phyloP scores from a whole-genome alignment of 1,284 basidiomycete genomes.

The Schizopora paradoxa region DNA sequence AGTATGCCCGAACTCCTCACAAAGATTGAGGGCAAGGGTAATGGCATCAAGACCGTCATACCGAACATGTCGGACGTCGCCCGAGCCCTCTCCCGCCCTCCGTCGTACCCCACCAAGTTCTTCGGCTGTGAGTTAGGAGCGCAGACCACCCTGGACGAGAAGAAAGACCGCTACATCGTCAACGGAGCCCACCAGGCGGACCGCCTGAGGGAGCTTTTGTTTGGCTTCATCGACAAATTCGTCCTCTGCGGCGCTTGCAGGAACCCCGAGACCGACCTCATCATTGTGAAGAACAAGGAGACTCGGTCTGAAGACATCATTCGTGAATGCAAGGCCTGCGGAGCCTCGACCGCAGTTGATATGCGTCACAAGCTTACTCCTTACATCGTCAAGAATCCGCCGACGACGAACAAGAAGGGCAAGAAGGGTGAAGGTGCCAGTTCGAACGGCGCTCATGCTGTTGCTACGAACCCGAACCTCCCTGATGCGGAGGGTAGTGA shows the following conservation, averaged over 20 bases:
- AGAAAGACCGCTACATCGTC: slow-evolving; percentile 97
- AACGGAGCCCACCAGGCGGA: slow-evolving; percentile 94
- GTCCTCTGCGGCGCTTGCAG: slow-evolving; percentile 98
- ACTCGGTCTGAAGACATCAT: slow-evolving; percentile 84
- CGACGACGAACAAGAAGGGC: slow-evolving; percentile 77
- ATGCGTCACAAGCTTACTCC: slow-evolving; percentile 98
- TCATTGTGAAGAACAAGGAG: slow-evolving; percentile 84
- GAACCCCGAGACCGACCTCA: slow-evolving; percentile 97
- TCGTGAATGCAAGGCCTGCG: slow-evolving; percentile 98
- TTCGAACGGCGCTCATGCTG: slow-evolving; percentile 29
- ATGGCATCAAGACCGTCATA: slow-evolving; percentile 98
- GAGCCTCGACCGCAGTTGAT: slow-evolving; percentile 86
- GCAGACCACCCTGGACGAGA: slow-evolving; percentile 94
- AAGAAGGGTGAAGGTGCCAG: slow-evolving; percentile 47
- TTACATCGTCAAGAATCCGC: slow-evolving; percentile 97
- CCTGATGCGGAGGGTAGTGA: slow-evolving; percentile 52
- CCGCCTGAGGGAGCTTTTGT: slow-evolving; percentile 92
- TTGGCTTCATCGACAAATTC: slow-evolving; percentile 97
- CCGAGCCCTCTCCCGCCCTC: slow-evolving; percentile 90
- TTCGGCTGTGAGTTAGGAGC: slow-evolving; percentile 99
- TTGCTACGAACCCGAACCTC: slow-evolving; percentile 35
- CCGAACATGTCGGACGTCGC: slow-evolving; percentile 99
- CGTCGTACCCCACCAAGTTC: slow-evolving; percentile 97
- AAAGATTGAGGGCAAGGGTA: slow-evolving; percentile 99
- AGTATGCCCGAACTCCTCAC: slow-evolving; percentile 94